These are phyloP conservation scores for Gossypium thurberi DNA, from an alignment of 345 rosid species.

Conservation along the genomic window DNA sequence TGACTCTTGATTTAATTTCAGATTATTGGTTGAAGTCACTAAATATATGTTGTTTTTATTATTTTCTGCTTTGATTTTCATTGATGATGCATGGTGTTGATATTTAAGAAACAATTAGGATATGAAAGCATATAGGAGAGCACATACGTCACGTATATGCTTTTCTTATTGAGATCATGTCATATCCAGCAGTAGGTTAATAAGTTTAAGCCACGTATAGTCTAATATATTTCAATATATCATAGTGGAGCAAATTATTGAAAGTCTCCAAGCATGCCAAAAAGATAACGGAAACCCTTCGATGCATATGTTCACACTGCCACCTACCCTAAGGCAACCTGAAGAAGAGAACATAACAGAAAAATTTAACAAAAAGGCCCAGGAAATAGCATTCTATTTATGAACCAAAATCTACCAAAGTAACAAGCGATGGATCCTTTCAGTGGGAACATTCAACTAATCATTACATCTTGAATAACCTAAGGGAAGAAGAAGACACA, in stretches of 20 bases:
- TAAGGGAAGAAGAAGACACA: not conserved
- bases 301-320: constrained; percentile 2
- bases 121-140: too few relatives aligned
- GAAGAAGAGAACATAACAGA: not conserved
- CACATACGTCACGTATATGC: too few relatives aligned
- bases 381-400: not conserved
- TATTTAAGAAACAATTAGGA: too few relatives aligned
- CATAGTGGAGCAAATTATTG: constrained; percentile 2
- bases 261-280: not conserved
- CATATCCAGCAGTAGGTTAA: not conserved
- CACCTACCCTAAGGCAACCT: not conserved
- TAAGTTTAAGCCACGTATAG: not conserved
- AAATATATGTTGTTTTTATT: too few relatives aligned
- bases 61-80: too few relatives aligned
- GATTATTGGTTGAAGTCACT: too few relatives aligned
- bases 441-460: not conserved
- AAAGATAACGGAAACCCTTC: not conserved
- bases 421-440: not conserved
- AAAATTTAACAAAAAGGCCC: not conserved
- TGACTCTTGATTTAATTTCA: too few relatives aligned
- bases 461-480: constrained; percentile 7
- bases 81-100: too few relatives aligned
- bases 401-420: not conserved
- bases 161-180: too few relatives aligned
- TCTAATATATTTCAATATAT: not conserved